Evolutionary conservation across 225 moss, liverwort and hornwort genomes (phyloP), one percentile per base, ranked within the genome.

Genomic region (Asterella californica): DNA sequence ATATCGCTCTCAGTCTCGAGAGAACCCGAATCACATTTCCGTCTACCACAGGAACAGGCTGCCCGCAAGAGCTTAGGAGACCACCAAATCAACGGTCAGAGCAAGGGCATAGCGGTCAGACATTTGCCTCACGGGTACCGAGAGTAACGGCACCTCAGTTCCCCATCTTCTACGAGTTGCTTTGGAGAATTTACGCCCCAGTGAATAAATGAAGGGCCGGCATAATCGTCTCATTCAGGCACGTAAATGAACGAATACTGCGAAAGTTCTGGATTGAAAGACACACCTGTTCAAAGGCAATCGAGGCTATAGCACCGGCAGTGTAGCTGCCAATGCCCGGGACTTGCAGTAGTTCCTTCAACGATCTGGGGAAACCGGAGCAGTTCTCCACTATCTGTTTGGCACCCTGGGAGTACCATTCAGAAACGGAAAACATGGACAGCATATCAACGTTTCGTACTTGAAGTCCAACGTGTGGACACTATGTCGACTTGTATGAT

Each of bases 261-360:
- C 22, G 61, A 27, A 50, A 42, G 7, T 65, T 61, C 64, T 19
- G 37, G 75, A 29, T 34, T 52, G 74, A 32, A 52, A 24, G 33
- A 22, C 57, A 76, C 4, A 85, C 80, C 97, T 89, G 88, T 53
- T 91, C 85, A 70, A 91, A 99, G 78, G 95, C 92, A 74, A 99
- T 99, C 46, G 99, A 99, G 65, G 99, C 95, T 68, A 99, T 92
- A 49, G 99, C 99, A 68, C 99, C 95, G 38, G 93, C 93, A 55
- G 95, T 99, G 76, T 99, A 99, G 84, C 81, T 90, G 38, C 99
- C 99, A 79, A 99, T 93, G 66, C 99, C 95, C 71, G 92, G 95
- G 45, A 99, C 88, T 89, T 88, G 83, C 82, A 74, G 88, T 30
- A 99, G 82, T 76, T 92, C 95, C 75, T 85, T 60, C 79, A 90